phyloP scores from a whole-genome alignment of 23 red algal genomes.

The Chondrus crispus region DNA sequence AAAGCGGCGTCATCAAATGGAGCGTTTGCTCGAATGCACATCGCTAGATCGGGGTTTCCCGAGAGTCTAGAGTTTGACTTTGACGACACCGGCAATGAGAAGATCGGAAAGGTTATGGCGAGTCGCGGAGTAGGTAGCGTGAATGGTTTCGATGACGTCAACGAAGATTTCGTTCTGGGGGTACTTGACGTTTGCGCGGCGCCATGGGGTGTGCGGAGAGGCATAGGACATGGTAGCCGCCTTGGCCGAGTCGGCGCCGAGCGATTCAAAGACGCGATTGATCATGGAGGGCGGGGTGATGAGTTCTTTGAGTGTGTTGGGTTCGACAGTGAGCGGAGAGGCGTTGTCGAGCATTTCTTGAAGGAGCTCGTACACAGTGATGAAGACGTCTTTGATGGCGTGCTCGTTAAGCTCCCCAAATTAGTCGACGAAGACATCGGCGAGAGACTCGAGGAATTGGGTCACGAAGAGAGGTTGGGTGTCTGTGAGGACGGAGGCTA shows the following conservation, averaged over 20 bases:
- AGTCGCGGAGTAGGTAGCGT: constrained; percentile 47
- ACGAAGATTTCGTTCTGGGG: constrained; percentile 92
- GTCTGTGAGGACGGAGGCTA: constrained; percentile 60
- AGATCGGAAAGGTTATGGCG: constrained; percentile 41
- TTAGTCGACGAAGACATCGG: constrained; percentile 62
- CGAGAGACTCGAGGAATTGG: constrained; percentile 70
- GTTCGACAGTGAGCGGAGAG: constrained; percentile 65
- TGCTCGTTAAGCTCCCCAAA: constrained; percentile 91
- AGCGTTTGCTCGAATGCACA: constrained; percentile 45
- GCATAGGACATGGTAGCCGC: background rate
- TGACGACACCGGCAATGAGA: constrained; percentile 51
- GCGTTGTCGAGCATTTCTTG: constrained; percentile 92
- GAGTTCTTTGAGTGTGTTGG: constrained; percentile 76
- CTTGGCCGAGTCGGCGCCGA: constrained; percentile 27
- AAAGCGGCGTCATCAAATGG: constrained; percentile 63
- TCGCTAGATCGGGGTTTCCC: constrained; percentile 76
- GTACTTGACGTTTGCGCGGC: constrained; percentile 65
- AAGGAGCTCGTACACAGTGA: constrained; percentile 94
- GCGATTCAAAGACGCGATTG: constrained; percentile 51
- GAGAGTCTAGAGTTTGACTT: constrained; percentile 67
- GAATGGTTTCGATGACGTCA: constrained; percentile 79
- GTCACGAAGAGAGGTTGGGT: constrained; percentile 51
- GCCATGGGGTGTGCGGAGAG: constrained; percentile 44
- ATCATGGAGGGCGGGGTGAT: constrained; percentile 74
- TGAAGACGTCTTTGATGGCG: constrained; percentile 94